Evolutionary conservation across 148 eudicot genomes (phyloP), one percentile per base, ranked within the genome.

Genomic region (Tetragonia tetragonoides): DNA sequence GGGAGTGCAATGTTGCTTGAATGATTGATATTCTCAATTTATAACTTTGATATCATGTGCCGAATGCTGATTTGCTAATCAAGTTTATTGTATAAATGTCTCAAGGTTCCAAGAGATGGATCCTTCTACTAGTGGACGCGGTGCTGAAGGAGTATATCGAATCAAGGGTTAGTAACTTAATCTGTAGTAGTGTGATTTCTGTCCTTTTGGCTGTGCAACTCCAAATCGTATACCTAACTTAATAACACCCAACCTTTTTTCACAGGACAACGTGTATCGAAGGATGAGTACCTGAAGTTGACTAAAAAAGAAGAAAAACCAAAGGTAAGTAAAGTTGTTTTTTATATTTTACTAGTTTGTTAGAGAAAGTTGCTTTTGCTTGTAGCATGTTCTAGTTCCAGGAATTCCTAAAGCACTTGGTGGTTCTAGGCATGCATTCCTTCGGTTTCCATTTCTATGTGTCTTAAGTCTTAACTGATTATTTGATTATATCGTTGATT

Each of bases 231-330:
- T 28, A 28, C 34, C 34, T 28, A 28, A 64, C 63, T 54, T 53
- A 71, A 53, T 28, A 57, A 44, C 68, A 80, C 11, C 18, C 15
- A 66, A 65, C 63, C 12, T 51, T 77, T 3, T 59, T 44, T 81
- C 85, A 67, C 87, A 93, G 99, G 99, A 68, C 77, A 81, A 57
- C 96, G 91, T 64, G 86, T 95, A 83, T 83, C 99, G 28, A 91
- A 90, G 81, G 97, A 91, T 1, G 91, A 93, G 81, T 85, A 84
- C 77, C n/a, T 85, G 38, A 86, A 93, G 76, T 79, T 89, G 39
- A 83, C 84, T 64, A 87, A 91, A 82, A 91, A 94, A 78, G 87
- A 89, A 72, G 90, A 92, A 84, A 92, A 95, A 85, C 97, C 94
- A 10, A 95, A 92, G 98, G 98, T 95, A 88, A 10, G 40, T 77